Evolutionary conservation across 2,329 filamentous ascomycete genomes (phyloP), one percentile per base, ranked within the genome.

Genomic region (Pseudocercospora eumusae): DNA sequence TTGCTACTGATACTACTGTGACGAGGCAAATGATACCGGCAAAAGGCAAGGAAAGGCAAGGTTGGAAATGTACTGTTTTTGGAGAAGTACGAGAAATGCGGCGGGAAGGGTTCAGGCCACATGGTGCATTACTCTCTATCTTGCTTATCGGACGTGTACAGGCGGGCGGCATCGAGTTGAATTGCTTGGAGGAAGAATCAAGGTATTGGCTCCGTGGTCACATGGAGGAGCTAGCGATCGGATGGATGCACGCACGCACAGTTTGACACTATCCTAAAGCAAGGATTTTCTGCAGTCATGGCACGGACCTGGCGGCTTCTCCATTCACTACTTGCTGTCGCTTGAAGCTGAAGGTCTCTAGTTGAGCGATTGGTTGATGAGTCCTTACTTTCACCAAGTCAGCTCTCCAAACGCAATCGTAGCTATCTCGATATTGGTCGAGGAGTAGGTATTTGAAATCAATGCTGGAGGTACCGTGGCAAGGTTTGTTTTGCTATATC

Each of bases 231-330:
- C 47, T 52, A 25, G 47, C 13, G 13, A n/a, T 36, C 10, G 9
- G 33, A 36, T 36, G 36, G 36, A 40, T 40, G n/a, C n/a, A 52
- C 31, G 47, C 47, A 52, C 47, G 47, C 47, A 54, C 52, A 54
- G 52, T 18, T 40, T 25, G 40, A 18, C 28, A 10, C 28, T 40
- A n/a, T 18, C 49, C 23, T 33, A 4, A 25, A 10, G 52, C 52
- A 33, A 28, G 47, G 47, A 52, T 25, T 52, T 23, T 13, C 25
- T 52, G 47, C 47, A 52, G 23, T 27, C 13, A 10, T 9, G 15
- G 15, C 47, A 13, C 21, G 23, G 4, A 40, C 36, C 36, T 40
- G 13, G 15, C 36, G 5, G 7, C 15, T 40, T 40, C 36, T 18
- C 36, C 7, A 7, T 40, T n/a, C 13, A 18, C 36, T 40, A 18